Percentiles rank a stretch among this genome's conserved stretches.
These are phyloP conservation scores for Phialophora tarda DNA, from an alignment of 2,329 filamentous ascomycete species.

Conservation along the genomic window DNA sequence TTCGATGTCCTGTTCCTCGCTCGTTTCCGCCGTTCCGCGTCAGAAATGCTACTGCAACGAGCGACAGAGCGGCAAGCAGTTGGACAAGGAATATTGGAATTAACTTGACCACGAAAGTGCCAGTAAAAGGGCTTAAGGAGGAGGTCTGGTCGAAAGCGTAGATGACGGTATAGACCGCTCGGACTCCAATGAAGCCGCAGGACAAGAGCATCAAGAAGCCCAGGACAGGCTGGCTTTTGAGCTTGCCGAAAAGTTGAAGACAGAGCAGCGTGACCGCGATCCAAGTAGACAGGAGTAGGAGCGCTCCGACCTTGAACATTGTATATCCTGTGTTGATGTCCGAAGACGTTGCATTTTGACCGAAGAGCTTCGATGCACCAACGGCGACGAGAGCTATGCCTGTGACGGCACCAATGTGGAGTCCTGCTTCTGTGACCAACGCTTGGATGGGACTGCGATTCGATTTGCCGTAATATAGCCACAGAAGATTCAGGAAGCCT, in stretches of 20 bases:
- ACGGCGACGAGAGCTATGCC: conserved; percentile 22
- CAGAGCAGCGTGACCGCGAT: conserved; percentile 8
- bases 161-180: conserved; percentile 27
- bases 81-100: conserved; percentile 24
- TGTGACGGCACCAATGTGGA: conserved; percentile 22
- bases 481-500: conserved; percentile 49
- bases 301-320: conserved; percentile 17
- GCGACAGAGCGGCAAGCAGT: conserved; percentile 15
- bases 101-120: conserved; percentile 22
- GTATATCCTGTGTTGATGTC: conserved; percentile 19
- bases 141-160: conserved; percentile 26
- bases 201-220: conserved; percentile 10
- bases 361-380: conserved; percentile 22
- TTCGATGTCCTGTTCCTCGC: neutral
- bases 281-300: conserved; percentile 25
- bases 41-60: conserved; percentile 22
- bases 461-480: conserved; percentile 24
- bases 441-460: neutral
- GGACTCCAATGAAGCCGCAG: conserved; percentile 20
- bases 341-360: neutral
- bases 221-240: neutral
- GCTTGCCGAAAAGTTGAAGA: conserved; percentile 12
- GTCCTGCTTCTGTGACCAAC: neutral
- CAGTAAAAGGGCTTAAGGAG: conserved; percentile 23
- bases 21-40: conserved; percentile 7